Percentiles rank a stretch among this genome's conserved stretches.
phyloP scores from a whole-genome alignment of 768 basidiomycete genomes.

The Lentinula edodes region DNA sequence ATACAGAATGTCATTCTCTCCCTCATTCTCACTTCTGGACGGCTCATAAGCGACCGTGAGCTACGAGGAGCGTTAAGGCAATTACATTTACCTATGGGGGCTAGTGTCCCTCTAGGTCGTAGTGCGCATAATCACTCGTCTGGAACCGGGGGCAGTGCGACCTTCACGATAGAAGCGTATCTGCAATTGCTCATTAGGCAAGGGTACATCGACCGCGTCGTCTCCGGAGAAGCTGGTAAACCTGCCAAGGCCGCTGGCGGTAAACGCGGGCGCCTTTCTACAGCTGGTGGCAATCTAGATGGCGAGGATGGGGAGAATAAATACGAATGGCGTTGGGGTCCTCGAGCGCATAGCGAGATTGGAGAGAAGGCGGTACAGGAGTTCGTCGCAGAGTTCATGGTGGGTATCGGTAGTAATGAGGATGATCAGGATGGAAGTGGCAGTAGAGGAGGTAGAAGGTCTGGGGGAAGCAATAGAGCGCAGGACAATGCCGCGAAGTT shows the following conservation, averaged over 20 bases:
- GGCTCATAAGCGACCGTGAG: conserved; percentile 73
- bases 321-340: conserved; percentile 86
- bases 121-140: conserved; percentile 16
- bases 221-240: conserved; percentile 39
- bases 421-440: conserved; percentile 33
- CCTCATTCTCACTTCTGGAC: conserved; percentile 77
- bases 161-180: conserved; percentile 56
- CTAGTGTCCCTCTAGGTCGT: conserved; percentile 44
- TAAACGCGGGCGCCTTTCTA: conserved; percentile 49
- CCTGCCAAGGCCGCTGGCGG: conserved; percentile 30
- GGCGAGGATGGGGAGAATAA: conserved; percentile 30
- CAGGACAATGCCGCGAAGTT: conserved; percentile 23
- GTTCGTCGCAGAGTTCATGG: conserved; percentile 83
- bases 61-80: conserved; percentile 66
- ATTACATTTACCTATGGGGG: conserved; percentile 52
- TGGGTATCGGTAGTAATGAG: conserved; percentile 26
- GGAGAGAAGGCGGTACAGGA: conserved; percentile 69
- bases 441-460: conserved; percentile 20
- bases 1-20: conserved; percentile 78
- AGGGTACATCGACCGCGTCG: conserved; percentile 70
- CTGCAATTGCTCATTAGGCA: conserved; percentile 61
- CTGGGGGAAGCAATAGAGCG: conserved; percentile 10
- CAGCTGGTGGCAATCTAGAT: conserved; percentile 26
- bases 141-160: not conserved
- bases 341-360: conserved; percentile 74